Evolutionary conservation across 495 filamentous ascomycete genomes (phyloP).

Genomic region (Sphaerosporella brunnea): DNA sequence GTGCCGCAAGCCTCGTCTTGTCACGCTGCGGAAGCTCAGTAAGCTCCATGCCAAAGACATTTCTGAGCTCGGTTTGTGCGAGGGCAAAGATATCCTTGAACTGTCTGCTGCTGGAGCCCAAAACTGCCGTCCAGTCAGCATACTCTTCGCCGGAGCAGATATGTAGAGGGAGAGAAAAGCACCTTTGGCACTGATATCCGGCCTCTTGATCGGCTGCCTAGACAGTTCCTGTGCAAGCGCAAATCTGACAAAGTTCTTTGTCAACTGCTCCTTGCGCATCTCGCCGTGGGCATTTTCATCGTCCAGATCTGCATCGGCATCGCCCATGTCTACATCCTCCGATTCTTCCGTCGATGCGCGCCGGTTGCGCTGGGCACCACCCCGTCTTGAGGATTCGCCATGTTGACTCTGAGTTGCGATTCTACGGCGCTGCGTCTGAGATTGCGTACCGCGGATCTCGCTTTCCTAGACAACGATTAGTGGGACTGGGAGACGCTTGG

Average conservation of each 20-base stretch:
- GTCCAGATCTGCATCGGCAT: too few relatives aligned
- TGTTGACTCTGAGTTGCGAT: too few relatives aligned
- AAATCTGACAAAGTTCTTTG: constrained; percentile 85
- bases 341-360: too few relatives aligned
- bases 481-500: too few relatives aligned
- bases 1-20: constrained; percentile 56
- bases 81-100: constrained; percentile 53
- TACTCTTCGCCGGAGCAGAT: neutral
- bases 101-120: constrained; percentile 36
- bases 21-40: constrained; percentile 61
- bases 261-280: too few relatives aligned
- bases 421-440: too few relatives aligned
- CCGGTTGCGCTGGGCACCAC: too few relatives aligned
- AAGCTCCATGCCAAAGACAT: constrained; percentile 72
- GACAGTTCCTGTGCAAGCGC: constrained; percentile 77
- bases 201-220: constrained; percentile 55
- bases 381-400: too few relatives aligned
- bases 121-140: constrained; percentile 16
- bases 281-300: too few relatives aligned
- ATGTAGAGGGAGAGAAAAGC: constrained; percentile 11
- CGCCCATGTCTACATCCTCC: too few relatives aligned
- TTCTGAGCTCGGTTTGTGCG: constrained; percentile 46
- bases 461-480: too few relatives aligned
- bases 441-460: too few relatives aligned
- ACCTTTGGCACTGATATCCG: constrained; percentile 62